Evolutionary conservation across 306 rosid genomes (phyloP).

Genomic region (Oxytropis ochrocephala): DNA sequence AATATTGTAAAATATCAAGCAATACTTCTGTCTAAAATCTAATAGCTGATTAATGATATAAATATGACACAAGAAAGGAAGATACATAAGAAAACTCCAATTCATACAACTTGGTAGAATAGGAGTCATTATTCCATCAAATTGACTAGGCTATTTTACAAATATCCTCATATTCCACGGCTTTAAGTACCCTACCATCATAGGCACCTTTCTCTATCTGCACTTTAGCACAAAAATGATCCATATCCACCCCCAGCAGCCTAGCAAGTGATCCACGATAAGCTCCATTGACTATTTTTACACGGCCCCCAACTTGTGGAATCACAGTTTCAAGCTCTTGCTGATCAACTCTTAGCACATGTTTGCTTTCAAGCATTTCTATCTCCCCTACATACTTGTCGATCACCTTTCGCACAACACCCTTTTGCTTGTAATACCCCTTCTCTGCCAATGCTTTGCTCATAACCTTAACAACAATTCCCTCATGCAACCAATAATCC

Average conservation of each 20-base stretch:
- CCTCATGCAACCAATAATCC: constrained; percentile 78
- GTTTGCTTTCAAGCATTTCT: constrained; percentile 74
- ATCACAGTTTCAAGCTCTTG: constrained; percentile 87
- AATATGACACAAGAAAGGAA: neutral
- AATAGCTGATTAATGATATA: neutral
- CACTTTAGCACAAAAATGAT: constrained; percentile 69
- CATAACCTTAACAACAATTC: constrained; percentile 82
- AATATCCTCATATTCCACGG: constrained; percentile 77
- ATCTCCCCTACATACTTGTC: constrained; percentile 89
- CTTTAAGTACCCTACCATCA: constrained; percentile 81
- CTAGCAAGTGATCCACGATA: constrained; percentile 70
- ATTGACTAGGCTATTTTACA: constrained; percentile 48
- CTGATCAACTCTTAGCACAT: constrained; percentile 87
- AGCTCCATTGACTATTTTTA: constrained; percentile 87
- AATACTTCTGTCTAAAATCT: neutral
- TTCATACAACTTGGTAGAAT: constrained; percentile 3
- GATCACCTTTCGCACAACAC: constrained; percentile 66
- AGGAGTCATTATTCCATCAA: neutral
- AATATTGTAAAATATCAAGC: neutral
- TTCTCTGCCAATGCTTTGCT: constrained; percentile 80
- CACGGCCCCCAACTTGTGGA: constrained; percentile 77
- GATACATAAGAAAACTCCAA: neutral
- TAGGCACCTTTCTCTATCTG: constrained; percentile 89
- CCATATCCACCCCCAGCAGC: constrained; percentile 62
- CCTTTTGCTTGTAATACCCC: constrained; percentile 86